These are phyloP conservation scores for Fusarium humuli DNA, from an alignment of 2,329 filamentous ascomycete species.

Conservation along the genomic window DNA sequence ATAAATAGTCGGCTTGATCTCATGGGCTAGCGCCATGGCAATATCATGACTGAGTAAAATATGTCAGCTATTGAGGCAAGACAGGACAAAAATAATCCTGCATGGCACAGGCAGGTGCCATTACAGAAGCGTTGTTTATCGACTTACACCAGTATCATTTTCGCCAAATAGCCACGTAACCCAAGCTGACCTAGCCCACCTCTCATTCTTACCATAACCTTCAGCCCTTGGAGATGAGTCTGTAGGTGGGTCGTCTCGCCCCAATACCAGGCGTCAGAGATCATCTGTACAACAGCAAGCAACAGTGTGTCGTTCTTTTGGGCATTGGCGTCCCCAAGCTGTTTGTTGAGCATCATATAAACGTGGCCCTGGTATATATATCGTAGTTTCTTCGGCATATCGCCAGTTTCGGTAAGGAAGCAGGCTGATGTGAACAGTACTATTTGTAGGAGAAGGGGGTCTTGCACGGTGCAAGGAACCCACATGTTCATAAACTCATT, in stretches of 20 bases:
- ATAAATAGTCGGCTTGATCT: conserved; percentile 57
- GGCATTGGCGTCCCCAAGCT: conserved; percentile 53
- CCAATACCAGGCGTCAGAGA: conserved; percentile 67
- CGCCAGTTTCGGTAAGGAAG: conserved; percentile 63
- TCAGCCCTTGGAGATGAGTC: conserved; percentile 60
- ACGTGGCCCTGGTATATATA: conserved; percentile 58
- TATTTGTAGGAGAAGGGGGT: conserved; percentile 61
- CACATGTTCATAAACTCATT: conserved; percentile 62
- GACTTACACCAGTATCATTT: conserved; percentile 62
- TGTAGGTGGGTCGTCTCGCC: conserved; percentile 58
- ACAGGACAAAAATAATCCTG: background rate
- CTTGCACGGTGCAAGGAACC: conserved; percentile 61
- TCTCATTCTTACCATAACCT: conserved; percentile 60
- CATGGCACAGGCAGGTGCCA: background rate
- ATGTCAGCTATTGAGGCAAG: conserved; percentile 14
- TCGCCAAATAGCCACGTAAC: conserved; percentile 60
- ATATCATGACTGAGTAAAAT: conserved; percentile 56
- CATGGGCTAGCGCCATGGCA: conserved; percentile 61
- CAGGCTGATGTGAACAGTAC: conserved; percentile 64
- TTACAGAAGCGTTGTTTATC: background rate
- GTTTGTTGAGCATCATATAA: conserved; percentile 60
- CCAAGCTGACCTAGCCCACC: conserved; percentile 61
- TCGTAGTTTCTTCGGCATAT: conserved; percentile 57
- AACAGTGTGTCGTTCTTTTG: conserved; percentile 60
- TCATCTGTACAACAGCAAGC: conserved; percentile 61